phyloP scores from a whole-genome alignment of 1,284 basidiomycete species.

The Moesziomyces antarcticus region DNA sequence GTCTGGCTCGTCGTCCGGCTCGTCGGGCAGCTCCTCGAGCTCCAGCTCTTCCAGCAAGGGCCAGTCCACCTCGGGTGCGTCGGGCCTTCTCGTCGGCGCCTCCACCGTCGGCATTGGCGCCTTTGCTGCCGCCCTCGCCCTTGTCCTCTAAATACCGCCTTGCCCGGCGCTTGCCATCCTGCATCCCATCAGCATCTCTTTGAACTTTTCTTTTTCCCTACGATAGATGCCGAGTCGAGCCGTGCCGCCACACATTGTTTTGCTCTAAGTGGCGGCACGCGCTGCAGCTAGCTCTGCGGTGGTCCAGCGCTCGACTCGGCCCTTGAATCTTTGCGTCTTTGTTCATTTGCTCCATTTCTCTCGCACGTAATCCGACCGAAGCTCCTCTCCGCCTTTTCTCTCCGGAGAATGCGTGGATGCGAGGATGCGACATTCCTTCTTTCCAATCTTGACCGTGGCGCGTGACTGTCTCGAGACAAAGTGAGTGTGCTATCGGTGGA shows the following conservation, averaged over 20 bases:
- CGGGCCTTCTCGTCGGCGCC: conserved; percentile 14
- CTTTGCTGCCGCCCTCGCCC: conserved; percentile 34
- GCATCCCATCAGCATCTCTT: background rate
- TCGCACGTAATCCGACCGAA: background rate
- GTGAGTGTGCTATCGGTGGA: too few relatives aligned
- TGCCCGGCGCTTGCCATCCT: background rate
- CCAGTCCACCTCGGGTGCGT: conserved; percentile 31
- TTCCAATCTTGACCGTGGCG: background rate
- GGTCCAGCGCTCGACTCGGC: too few relatives aligned
- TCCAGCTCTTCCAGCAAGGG: conserved; percentile 16
- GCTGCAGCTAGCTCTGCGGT: background rate
- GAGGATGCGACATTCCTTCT: background rate
- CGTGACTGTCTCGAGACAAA: too few relatives aligned
- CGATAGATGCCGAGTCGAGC: background rate
- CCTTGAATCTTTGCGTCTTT: background rate
- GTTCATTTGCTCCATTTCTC: background rate
- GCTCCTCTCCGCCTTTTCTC: background rate
- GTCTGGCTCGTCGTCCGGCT: background rate
- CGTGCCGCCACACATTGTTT: too few relatives aligned
- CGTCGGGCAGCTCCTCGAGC: conserved; percentile 2
- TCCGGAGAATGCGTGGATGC: background rate
- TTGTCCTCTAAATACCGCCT: conserved; percentile 18
- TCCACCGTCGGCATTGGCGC: conserved; percentile 32
- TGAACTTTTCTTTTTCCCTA: background rate
- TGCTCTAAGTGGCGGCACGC: too few relatives aligned